Evolutionary conservation across 306 rosid genomes (phyloP).

Genomic region (Vigna nakashimae): DNA sequence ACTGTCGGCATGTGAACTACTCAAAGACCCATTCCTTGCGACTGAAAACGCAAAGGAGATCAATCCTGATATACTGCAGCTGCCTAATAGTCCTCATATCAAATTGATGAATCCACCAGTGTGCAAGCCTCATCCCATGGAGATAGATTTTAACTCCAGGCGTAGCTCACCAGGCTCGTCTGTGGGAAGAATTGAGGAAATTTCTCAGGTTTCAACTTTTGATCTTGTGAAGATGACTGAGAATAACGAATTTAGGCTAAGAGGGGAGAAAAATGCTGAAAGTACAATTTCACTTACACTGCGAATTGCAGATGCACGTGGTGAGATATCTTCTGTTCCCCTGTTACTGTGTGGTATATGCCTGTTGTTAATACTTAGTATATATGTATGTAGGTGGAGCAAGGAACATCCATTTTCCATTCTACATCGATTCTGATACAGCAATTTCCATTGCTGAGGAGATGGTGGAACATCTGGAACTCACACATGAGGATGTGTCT

Average conservation of each 20-base stretch:
- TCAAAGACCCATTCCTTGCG: conserved; percentile 86
- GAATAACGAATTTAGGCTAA: conserved; percentile 65
- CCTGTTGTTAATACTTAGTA: conserved; percentile 34
- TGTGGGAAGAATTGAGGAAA: conserved; percentile 42
- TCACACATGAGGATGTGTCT: conserved; percentile 60
- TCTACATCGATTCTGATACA: conserved; percentile 77
- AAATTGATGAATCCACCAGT: conserved; percentile 46
- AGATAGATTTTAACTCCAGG: conserved; percentile 58
- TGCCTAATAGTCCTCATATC: conserved; percentile 38
- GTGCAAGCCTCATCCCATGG: conserved; percentile 64
- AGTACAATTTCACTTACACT: conserved; percentile 58
- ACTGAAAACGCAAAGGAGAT: conserved; percentile 55
- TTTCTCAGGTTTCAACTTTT: conserved; percentile 48
- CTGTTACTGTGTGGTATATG: conserved; percentile 10
- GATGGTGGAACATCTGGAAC: conserved; percentile 90
- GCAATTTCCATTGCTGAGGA: conserved; percentile 80
- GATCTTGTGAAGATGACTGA: conserved; percentile 56
- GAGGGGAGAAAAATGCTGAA: conserved; percentile 63
- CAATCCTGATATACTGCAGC: conserved; percentile 18
- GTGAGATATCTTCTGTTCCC: conserved; percentile 37
- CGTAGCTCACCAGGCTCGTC: conserved; percentile 53
- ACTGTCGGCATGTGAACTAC: conserved; percentile 71
- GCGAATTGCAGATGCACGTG: conserved; percentile 65
- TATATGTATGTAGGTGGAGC: conserved; percentile 63
- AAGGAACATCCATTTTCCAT: conserved; percentile 81